A percentile compares a stretch with the other conserved stretches of the same genome.
phyloP scores from a whole-genome alignment of 306 rosid species.

The Albizia julibrissin region DNA sequence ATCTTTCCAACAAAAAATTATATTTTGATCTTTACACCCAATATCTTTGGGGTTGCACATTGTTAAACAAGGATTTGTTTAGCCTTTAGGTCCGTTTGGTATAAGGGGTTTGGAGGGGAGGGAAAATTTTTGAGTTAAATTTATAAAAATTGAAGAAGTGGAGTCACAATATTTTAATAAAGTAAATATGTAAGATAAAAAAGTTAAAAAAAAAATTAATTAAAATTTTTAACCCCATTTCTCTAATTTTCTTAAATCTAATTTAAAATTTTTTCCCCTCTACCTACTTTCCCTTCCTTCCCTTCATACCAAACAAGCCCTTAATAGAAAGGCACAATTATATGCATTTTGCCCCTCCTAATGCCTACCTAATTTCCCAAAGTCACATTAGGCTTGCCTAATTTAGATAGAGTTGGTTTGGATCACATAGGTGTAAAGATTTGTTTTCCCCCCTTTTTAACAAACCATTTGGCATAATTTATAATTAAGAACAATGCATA shows the following conservation, averaged over 20 bases:
- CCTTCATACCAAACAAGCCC: too few species aligned
- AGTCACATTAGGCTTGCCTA: neutral
- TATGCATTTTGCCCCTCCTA: neutral
- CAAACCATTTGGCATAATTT: neutral
- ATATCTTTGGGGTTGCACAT: neutral
- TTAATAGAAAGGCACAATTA: neutral
- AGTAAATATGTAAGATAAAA: too few species aligned
- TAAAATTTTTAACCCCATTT: too few species aligned
- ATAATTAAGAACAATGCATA: neutral
- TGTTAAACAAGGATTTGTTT: neutral
- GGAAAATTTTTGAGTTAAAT: too few species aligned
- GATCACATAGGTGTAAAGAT: neutral
- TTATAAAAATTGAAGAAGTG: too few species aligned
- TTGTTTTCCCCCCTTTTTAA: neutral
- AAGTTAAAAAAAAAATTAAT: too few species aligned
- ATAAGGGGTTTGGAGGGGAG: too few species aligned
- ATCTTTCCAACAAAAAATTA: constrained; percentile 25
- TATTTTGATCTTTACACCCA: neutral
- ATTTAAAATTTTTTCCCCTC: too few species aligned
- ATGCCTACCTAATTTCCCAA: neutral
- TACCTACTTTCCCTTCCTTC: too few species aligned
- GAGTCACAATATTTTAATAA: too few species aligned
- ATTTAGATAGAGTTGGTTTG: neutral
- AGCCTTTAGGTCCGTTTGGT: too few species aligned
- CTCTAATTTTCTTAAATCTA: too few species aligned